Conservation (phyloP, 345 rosid genomes). For the Eucalyptus curtisii region DNA sequence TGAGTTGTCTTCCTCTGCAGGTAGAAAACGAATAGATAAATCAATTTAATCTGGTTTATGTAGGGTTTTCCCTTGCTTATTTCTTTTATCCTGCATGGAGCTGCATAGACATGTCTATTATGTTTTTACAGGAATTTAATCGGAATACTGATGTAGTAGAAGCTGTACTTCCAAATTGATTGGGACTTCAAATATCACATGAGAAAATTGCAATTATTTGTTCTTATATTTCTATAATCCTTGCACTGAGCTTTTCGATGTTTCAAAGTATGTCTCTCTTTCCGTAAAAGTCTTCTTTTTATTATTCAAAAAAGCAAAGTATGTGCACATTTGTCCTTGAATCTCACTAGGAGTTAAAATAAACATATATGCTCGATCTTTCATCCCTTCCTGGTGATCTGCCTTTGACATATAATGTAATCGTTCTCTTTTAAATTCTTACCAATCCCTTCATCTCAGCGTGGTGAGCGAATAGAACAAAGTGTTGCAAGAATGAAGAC, state of each 20-base stretch:
- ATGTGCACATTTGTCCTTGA: neutral
- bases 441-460: conserved; percentile 23
- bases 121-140: neutral
- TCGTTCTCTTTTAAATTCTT: neutral
- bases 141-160: neutral
- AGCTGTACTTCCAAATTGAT: neutral
- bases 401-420: neutral
- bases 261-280: neutral
- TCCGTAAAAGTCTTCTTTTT: neutral
- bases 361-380: neutral
- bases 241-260: neutral
- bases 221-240: neutral
- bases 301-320: neutral
- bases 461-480: conserved; percentile 76
- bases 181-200: neutral
- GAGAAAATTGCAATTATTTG: neutral
- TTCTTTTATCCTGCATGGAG: neutral
- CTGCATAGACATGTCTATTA: neutral
- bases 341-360: neutral
- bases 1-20: neutral
- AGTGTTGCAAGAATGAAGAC: conserved; percentile 96
- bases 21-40: neutral
- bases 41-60: neutral
- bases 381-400: neutral
- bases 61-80: neutral